Percentiles rank a stretch among this genome's conserved stretches.
These are phyloP conservation scores for Xerocomellus intermedius DNA, from an alignment of 768 basidiomycete genomes.

Conservation along the genomic window DNA sequence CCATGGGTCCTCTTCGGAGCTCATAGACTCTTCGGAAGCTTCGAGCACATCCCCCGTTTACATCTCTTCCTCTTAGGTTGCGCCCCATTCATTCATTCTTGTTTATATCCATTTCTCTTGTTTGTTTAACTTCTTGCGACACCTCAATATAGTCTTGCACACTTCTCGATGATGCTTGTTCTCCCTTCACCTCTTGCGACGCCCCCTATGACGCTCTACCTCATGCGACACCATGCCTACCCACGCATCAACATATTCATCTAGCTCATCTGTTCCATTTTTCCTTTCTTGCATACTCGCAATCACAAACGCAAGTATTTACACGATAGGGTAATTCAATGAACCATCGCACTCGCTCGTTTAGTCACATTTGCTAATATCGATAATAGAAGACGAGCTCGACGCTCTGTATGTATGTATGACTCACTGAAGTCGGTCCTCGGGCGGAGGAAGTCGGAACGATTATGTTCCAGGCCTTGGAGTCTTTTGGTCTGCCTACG, in stretches of 20 bases:
- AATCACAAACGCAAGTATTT: not conserved
- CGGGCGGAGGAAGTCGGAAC: not conserved
- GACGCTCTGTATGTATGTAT: not conserved
- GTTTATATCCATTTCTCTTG: not conserved
- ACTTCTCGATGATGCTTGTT: slow-evolving; percentile 9
- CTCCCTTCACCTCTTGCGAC: slow-evolving; percentile 3
- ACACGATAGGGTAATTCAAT: slow-evolving; percentile 12
- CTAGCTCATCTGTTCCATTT: slow-evolving; percentile 6
- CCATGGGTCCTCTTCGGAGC: slow-evolving; percentile 30
- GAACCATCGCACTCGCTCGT: slow-evolving; percentile 6
- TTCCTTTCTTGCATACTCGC: not conserved
- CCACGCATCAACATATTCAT: not conserved
- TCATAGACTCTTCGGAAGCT: slow-evolving; percentile 2
- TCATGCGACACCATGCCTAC: slow-evolving; percentile 12
- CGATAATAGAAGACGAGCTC: not conserved
- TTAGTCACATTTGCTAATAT: not conserved
- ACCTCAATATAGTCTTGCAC: slow-evolving; percentile 10
- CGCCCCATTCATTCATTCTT: slow-evolving; percentile 9
- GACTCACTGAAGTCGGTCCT: no score
- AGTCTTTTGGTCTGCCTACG: no score
- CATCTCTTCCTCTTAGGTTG: not conserved
- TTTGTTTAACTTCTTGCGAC: slow-evolving; percentile 12
- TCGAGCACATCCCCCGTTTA: not conserved
- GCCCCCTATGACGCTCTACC: not conserved
- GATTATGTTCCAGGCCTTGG: no score